phyloP scores from a whole-genome alignment of 2,329 filamentous ascomycete genomes.

The Didymella sp. region DNA sequence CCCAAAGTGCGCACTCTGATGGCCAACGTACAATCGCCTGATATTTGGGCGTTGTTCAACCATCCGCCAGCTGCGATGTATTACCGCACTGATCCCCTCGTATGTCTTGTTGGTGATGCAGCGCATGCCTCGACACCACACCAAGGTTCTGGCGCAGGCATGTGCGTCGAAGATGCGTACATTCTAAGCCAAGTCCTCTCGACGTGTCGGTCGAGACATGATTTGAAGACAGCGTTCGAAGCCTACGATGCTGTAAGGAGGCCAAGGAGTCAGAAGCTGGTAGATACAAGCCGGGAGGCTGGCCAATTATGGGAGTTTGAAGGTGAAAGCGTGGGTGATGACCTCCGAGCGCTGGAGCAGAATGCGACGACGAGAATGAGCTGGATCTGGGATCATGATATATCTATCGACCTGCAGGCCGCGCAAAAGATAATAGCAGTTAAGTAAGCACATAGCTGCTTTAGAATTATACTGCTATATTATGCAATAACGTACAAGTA shows the following conservation, averaged over 20 bases:
- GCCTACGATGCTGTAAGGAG: conserved; percentile 51
- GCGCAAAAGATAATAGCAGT: conserved; percentile 24
- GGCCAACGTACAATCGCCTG: conserved; percentile 53
- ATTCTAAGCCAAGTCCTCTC: conserved; percentile 52
- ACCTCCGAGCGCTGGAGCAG: conserved; percentile 42
- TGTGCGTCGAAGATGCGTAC: conserved; percentile 63
- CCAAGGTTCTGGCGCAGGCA: conserved; percentile 62
- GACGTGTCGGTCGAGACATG: conserved; percentile 14
- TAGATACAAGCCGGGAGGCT: conserved; percentile 50
- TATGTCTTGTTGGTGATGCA: conserved; percentile 62
- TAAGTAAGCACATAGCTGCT: too few species aligned
- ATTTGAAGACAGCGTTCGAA: conserved; percentile 44
- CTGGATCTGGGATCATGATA: conserved; percentile 53
- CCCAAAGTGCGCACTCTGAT: conserved; percentile 30
- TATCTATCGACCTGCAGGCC: conserved; percentile 40
- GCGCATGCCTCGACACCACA: conserved; percentile 63
- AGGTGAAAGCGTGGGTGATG: conserved; percentile 37
- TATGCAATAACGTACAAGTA: too few species aligned
- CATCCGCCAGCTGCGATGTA: conserved; percentile 54
- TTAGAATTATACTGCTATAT: too few species aligned
- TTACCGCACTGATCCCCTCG: conserved; percentile 38
- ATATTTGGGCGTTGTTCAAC: conserved; percentile 59
- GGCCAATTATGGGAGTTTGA: conserved; percentile 53
- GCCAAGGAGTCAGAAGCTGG: conserved; percentile 50
- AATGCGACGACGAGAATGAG: conserved; percentile 43